phyloP scores from a whole-genome alignment of 345 rosid species.

The Murraya paniculata region DNA sequence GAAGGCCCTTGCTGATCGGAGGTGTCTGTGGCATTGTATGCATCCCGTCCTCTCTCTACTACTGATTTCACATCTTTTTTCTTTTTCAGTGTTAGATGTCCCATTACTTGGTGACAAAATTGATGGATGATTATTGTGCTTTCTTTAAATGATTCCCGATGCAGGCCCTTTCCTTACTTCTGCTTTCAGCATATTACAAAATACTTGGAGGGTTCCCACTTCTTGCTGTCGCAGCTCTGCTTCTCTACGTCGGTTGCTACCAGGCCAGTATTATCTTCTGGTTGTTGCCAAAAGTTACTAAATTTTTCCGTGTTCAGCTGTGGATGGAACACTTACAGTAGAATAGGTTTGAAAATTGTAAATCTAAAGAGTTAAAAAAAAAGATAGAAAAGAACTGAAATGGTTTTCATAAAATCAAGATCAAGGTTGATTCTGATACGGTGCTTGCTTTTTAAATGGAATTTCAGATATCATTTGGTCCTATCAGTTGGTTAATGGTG shows the following conservation, averaged over 20 bases:
- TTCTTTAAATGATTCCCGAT: conserved; percentile 25
- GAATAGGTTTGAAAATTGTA: background rate
- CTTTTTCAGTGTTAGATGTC: background rate
- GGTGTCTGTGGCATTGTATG: conserved; percentile 92
- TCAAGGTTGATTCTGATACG: conserved; percentile 15
- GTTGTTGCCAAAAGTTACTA: background rate
- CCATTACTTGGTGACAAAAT: background rate
- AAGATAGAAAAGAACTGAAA: background rate
- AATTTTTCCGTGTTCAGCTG: background rate
- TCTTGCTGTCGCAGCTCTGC: conserved; percentile 80
- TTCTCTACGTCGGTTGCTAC: conserved; percentile 91
- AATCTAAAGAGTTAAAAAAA: background rate
- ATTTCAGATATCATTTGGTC: conserved; percentile 86
- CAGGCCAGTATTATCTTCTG: conserved; percentile 51
- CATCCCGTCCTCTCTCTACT: conserved; percentile 9
- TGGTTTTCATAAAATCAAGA: background rate
- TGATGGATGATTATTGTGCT: background rate
- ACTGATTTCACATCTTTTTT: background rate
- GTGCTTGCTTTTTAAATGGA: conserved; percentile 6
- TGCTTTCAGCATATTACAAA: conserved; percentile 81
- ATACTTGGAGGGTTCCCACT: conserved; percentile 64
- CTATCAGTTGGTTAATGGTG: conserved; percentile 99
- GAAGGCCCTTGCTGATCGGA: conserved; percentile 86
- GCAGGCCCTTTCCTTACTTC: conserved; percentile 75
- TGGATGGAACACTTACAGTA: background rate